A percentile compares a stretch with the other conserved stretches of the same genome.
Evolutionary conservation across 164 flowering plant genomes (phyloP).

Genomic region (Piper betle): DNA sequence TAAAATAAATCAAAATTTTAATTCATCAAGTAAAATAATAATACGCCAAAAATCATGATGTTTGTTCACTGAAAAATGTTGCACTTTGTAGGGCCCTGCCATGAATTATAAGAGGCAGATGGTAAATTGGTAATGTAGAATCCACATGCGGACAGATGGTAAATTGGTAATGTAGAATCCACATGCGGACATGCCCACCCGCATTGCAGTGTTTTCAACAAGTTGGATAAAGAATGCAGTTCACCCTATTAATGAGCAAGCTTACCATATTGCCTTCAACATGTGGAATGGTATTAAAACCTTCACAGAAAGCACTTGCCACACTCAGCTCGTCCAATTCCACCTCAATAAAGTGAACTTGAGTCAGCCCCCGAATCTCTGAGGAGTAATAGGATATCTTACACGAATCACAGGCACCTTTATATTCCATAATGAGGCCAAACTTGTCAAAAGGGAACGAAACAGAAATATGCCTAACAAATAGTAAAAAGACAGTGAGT

Average conservation of each 20-base stretch:
- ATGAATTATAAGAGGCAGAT: too few species aligned
- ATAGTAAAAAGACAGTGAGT: background rate
- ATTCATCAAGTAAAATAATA: too few species aligned
- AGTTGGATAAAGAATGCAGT: background rate
- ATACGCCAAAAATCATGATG: too few species aligned
- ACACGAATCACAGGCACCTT: slow-evolving; percentile 34
- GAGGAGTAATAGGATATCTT: slow-evolving; percentile 22
- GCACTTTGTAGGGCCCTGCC: too few species aligned
- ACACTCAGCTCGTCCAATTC: slow-evolving; percentile 27
- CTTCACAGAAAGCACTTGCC: slow-evolving; percentile 30
- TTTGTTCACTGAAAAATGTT: too few species aligned
- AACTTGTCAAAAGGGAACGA: slow-evolving; percentile 41
- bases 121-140: background rate
- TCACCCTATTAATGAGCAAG: background rate
- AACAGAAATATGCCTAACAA: slow-evolving; percentile 26
- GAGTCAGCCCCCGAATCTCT: slow-evolving; percentile 17
- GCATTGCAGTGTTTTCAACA: too few species aligned
- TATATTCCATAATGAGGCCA: slow-evolving; percentile 42
- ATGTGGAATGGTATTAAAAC: slow-evolving; percentile 22
- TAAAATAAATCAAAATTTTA: too few species aligned
- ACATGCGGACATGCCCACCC: background rate
- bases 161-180: background rate
- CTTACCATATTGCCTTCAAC: slow-evolving; percentile 17
- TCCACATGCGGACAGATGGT: background rate
- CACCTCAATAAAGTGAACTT: slow-evolving; percentile 37